Evolutionary conservation across 2,329 filamentous ascomycete genomes (phyloP).

Genomic region (Thermomyces lanuginosus): DNA sequence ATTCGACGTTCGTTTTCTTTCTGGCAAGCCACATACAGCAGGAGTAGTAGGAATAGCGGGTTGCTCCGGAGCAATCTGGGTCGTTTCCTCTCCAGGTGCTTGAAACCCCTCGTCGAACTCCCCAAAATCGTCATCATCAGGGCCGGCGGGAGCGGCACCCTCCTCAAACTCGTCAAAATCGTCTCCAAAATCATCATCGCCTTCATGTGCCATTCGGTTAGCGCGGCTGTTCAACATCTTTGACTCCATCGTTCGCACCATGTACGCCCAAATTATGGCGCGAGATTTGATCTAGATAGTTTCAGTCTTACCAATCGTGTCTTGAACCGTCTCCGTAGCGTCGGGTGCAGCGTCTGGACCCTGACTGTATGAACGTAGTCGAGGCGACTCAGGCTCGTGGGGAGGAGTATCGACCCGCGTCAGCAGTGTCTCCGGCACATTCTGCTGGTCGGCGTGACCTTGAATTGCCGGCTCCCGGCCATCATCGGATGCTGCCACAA

Average conservation of each 20-base stretch:
- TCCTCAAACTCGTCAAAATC: slow-evolving; percentile 39
- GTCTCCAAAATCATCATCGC: slow-evolving; percentile 53
- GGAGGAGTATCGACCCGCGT: slow-evolving; percentile 28
- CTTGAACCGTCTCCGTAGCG: slow-evolving; percentile 25
- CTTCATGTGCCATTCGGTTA: slow-evolving; percentile 35
- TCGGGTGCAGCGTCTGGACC: slow-evolving; percentile 29
- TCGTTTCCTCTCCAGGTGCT: slow-evolving; percentile 21
- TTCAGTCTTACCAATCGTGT: slow-evolving; percentile 40
- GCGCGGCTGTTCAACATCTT: slow-evolving; percentile 7
- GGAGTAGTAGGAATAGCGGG: slow-evolving; percentile 20
- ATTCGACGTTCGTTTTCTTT: background rate
- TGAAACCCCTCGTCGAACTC: slow-evolving; percentile 57
- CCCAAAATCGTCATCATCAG: slow-evolving; percentile 41
- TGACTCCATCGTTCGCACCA: slow-evolving; percentile 3
- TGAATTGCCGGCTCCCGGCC: slow-evolving; percentile 11
- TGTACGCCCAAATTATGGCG: slow-evolving; percentile 2
- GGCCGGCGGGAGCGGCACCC: slow-evolving; percentile 31
- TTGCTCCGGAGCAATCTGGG: too few species aligned
- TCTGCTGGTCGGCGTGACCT: slow-evolving; percentile 11
- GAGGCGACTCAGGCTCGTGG: slow-evolving; percentile 14
- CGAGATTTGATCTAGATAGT: slow-evolving; percentile 10
- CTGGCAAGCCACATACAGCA: slow-evolving; percentile 30
- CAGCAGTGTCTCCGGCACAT: slow-evolving; percentile 29
- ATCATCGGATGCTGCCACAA: slow-evolving; percentile 33
- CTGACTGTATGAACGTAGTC: slow-evolving; percentile 23